Evolutionary conservation across 2,329 filamentous ascomycete genomes (phyloP), one percentile per base, ranked within the genome.

Genomic region (Coniochaeta ligniaria): DNA sequence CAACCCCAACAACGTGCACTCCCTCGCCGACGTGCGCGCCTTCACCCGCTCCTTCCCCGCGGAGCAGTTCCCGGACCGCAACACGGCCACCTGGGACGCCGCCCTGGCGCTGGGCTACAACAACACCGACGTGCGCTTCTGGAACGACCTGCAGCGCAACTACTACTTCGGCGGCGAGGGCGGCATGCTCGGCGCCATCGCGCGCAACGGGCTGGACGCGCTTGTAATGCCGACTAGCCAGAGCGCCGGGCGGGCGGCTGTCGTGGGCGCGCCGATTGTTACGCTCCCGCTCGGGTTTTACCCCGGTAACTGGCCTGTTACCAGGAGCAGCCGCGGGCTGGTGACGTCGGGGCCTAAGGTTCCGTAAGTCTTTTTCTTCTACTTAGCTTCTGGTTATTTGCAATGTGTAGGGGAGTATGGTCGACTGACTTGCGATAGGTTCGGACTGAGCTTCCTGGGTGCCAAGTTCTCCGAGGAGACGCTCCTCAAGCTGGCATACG

Each of bases 281-380:
- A 86, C 83, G 0, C 82, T 90, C 0, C 88, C 87, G 0, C 72
- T 90, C 60, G 86, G 86, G 0, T 80, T 79, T 80, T 82, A 79
- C 60, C 82, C 83, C 0, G 64, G 71, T 1, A 78, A 78, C 31
- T 79, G 78, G 9, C 73, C 74, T 1, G 76, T 84, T 1, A 66
- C 69, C 17, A 71, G 70, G 47, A 80, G 81, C 60, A 56, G 60
- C 0, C 72, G 79, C 7, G 79, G 81, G 0, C 70, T 88, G 11
- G 79, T 84, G 11, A 73, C 74, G 0, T 75, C 73, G 0, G 83
- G 74, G 0, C 84, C 85, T 0, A 80, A 81, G 31, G 3, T 57
- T 1, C 54, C 54, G 8, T n/a, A n/a, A n/a, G n/a, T n/a, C n/a
- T n/a, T n/a, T n/a, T n/a, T n/a, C n/a, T n/a, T n/a, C n/a, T n/a